phyloP scores from a whole-genome alignment of 2,329 filamentous ascomycete species.

The Venturia aucupariae region DNA sequence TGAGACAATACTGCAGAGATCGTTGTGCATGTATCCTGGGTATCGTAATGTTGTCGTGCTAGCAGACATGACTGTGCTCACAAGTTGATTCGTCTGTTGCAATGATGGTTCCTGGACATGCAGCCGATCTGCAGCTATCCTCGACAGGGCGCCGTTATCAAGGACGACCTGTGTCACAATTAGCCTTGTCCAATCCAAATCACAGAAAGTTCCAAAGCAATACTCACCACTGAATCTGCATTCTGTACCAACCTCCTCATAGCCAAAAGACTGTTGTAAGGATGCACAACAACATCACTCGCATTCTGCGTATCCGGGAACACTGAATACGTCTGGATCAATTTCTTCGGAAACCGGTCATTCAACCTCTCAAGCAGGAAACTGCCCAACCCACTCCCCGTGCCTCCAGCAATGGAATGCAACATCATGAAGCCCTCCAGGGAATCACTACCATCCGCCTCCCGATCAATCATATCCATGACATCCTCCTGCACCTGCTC shows the following conservation, averaged over 20 bases:
- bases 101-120: slow-evolving; percentile 95
- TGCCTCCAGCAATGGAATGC: slow-evolving; percentile 95
- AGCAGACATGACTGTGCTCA: slow-evolving; percentile 97
- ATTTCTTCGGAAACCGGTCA: slow-evolving; percentile 95
- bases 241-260: slow-evolving; percentile 90
- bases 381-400: slow-evolving; percentile 89
- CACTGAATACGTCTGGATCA: slow-evolving; percentile 98
- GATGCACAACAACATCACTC: slow-evolving; percentile 90
- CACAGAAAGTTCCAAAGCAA: neutral
- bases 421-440: slow-evolving; percentile 98
- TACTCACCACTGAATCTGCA: slow-evolving; percentile 76
- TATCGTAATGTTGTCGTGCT: slow-evolving; percentile 94
- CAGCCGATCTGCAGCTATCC: slow-evolving; percentile 87
- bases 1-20: slow-evolving; percentile 91
- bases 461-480: slow-evolving; percentile 98
- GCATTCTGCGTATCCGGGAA: slow-evolving; percentile 87
- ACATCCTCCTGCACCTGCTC: slow-evolving; percentile 92
- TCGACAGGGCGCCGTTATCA: slow-evolving; percentile 86
- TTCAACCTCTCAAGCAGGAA: slow-evolving; percentile 93
- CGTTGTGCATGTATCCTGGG: slow-evolving; percentile 99
- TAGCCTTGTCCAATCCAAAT: neutral
- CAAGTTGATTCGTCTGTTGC: slow-evolving; percentile 94
- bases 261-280: slow-evolving; percentile 91
- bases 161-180: slow-evolving; percentile 55
- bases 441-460: slow-evolving; percentile 95